A percentile compares a stretch with the other conserved stretches of the same genome.
These are phyloP conservation scores for Aspergillus brunneoviolaceus DNA, from an alignment of 2,329 filamentous ascomycete genomes.

Conservation along the genomic window DNA sequence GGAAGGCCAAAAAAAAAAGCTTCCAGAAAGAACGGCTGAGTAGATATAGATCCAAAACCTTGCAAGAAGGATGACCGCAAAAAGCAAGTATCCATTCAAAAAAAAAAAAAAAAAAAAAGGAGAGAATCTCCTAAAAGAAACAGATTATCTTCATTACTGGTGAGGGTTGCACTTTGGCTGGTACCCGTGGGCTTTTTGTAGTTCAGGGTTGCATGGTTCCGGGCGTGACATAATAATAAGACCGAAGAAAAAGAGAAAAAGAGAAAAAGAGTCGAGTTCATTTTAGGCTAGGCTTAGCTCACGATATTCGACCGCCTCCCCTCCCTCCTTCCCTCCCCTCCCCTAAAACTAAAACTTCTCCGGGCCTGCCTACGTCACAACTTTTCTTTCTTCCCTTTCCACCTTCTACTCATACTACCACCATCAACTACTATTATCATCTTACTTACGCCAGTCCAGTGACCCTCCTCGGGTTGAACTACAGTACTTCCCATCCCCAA, in stretches of 20 bases:
- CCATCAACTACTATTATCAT: background rate
- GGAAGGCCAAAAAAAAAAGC: slow-evolving; percentile 2
- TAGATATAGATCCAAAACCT: background rate
- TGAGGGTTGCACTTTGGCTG: slow-evolving; percentile 16
- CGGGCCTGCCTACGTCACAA: slow-evolving; percentile 41
- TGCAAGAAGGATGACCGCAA: background rate
- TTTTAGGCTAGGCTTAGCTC: slow-evolving; percentile 18
- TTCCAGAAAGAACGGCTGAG: background rate
- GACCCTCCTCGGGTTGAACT: slow-evolving; percentile 5
- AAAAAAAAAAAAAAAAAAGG: slow-evolving; percentile 1
- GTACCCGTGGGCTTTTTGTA: slow-evolving; percentile 23
- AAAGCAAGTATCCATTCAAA: background rate
- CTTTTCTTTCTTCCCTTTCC: slow-evolving; percentile 21
- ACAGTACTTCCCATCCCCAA: background rate
- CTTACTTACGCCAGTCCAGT: slow-evolving; percentile 6
- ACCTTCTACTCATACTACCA: slow-evolving; percentile 2
- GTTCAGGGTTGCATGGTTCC: slow-evolving; percentile 24
- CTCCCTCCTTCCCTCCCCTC: slow-evolving; percentile 23
- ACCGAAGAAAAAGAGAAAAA: too few relatives aligned
- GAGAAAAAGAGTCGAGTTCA: slow-evolving; percentile 8
- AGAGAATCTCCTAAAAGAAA: slow-evolving; percentile 2
- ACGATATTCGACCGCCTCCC: slow-evolving; percentile 27
- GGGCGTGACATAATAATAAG: slow-evolving; percentile 17
- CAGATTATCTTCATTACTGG: background rate
- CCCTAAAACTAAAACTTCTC: slow-evolving; percentile 29